phyloP scores from a whole-genome alignment of 164 flowering plant genomes.

The Berberis thunbergii region DNA sequence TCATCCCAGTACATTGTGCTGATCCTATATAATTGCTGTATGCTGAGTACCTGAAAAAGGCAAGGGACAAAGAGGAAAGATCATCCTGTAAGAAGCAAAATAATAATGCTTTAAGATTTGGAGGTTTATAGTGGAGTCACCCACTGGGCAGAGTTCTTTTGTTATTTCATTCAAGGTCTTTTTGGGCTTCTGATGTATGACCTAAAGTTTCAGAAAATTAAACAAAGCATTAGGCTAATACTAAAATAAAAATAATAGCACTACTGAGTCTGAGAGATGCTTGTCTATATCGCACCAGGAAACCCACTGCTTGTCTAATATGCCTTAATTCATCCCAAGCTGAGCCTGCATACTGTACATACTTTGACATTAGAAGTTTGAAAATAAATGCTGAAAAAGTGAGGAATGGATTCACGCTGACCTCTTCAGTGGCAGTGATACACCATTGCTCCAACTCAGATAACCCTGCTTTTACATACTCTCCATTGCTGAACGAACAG shows the following conservation, averaged over 20 bases:
- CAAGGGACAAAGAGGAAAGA: too few relatives aligned
- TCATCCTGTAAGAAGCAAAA: too few relatives aligned
- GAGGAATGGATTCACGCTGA: constrained; percentile 16
- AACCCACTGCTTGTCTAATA: constrained; percentile 98
- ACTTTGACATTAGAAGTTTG: constrained; percentile 1
- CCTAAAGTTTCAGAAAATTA: not conserved
- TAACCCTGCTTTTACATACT: constrained; percentile 86
- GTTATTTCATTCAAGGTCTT: too few relatives aligned
- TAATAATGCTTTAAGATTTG: too few relatives aligned
- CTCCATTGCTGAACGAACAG: constrained; percentile 98
- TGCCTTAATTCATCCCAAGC: constrained; percentile 97
- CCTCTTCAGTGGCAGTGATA: constrained; percentile 74
- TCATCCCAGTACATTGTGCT: constrained; percentile 99
- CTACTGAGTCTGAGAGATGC: not conserved
- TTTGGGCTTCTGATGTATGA: too few relatives aligned
- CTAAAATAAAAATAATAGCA: not conserved
- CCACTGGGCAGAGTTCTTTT: too few relatives aligned
- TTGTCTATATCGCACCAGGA: constrained; percentile 43
- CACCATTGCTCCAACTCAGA: constrained; percentile 97
- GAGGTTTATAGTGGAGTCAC: too few relatives aligned
- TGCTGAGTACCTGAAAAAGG: constrained; percentile 73
- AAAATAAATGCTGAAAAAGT: constrained; percentile 3
- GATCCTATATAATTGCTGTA: constrained; percentile 88
- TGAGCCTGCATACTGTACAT: constrained; percentile 71
- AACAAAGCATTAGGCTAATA: not conserved